Base-by-base conservation (phyloP, 2,329 filamentous ascomycete genomes). In the Cercospora nicotianae region DNA sequence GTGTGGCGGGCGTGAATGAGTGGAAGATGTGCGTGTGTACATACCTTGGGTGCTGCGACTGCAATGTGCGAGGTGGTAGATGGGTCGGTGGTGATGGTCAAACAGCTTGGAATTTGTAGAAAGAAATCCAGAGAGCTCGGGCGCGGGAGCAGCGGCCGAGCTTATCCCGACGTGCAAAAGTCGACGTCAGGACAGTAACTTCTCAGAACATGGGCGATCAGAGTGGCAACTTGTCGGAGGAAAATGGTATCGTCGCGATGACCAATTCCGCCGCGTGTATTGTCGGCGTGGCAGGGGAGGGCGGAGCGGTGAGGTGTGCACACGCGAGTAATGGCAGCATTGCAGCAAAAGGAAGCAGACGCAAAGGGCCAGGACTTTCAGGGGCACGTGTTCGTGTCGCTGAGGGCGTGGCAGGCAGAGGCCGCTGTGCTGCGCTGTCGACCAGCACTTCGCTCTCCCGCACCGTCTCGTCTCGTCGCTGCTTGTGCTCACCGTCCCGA, bases 1-100 rank as follows among this genome's bases (percentile, higher is more conserved):
- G 72, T 57, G 60, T 55, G 60, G 63, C 45, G 39, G 33, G 3
- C 23, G 53, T 28, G 26, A 2, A 7, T 62, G 61, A 28, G 45
- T 13, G 55, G 23, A 26, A 55, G 31, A 16, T 20, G 39, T 12
- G 36, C 33, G 8, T 20, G 36, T 5, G 33, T 10, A 51, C 45
- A 23, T 51, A 51, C 45, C n/a, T 48, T 30, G 39, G 36, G 36
- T 28, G 39, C 2, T 45, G 55, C 26, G 23, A 28, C 26, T 16
- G 45, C 30, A 53, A 10, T 28, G 55, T n/a, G 60, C 12, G 36
- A 63, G 36, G 31, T 23, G 13, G 58, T 26, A 51, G 45, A 18
- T 31, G 51, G 33, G 60, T 20, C 42, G 60, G 36, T 26, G 33
- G n/a, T 61, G 31, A 7, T 60, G 63, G 26, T 58, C 45, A 20